A percentile compares a stretch with the other conserved stretches of the same genome.
These are phyloP conservation scores for Colletotrichum sp. DNA, from an alignment of 2,329 filamentous ascomycete genomes.

Conservation along the genomic window DNA sequence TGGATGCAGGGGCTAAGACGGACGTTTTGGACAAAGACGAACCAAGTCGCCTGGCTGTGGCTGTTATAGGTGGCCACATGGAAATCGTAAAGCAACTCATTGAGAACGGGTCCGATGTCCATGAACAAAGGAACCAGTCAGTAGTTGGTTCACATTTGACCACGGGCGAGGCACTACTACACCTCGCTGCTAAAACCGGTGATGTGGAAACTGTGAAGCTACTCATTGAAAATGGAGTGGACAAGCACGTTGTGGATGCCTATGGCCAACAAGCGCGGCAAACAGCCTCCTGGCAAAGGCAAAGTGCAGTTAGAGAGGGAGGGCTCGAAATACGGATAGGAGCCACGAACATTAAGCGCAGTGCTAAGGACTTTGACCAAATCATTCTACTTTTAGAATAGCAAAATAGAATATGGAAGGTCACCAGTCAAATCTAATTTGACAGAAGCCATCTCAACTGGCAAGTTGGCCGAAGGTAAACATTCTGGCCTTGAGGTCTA, in stretches of 20 bases:
- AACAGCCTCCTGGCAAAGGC: accelerated
- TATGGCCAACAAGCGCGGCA: not conserved
- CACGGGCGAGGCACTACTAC: not conserved
- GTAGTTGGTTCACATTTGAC: accelerated
- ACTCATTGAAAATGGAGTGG: not conserved
- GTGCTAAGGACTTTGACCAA: not conserved
- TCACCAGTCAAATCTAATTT: no score
- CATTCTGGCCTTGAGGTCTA: no score
- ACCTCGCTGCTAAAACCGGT: accelerated
- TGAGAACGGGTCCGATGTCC: not conserved
- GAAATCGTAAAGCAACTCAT: accelerated
- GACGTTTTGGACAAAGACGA: accelerated
- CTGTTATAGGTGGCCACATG: not conserved
- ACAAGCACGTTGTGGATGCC: not conserved
- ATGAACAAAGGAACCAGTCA: not conserved
- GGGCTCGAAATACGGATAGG: accelerated
- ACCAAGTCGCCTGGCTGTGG: not conserved
- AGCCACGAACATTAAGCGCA: accelerated
- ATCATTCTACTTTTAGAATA: accelerated
- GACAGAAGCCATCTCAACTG: accelerated
- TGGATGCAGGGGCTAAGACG: accelerated
- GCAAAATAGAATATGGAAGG: no score
- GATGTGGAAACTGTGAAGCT: not conserved
- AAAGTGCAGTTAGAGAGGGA: not conserved
- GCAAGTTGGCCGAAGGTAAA: no score